phyloP scores from a whole-genome alignment of 2,329 filamentous ascomycete genomes.

The Nemania diffusa region DNA sequence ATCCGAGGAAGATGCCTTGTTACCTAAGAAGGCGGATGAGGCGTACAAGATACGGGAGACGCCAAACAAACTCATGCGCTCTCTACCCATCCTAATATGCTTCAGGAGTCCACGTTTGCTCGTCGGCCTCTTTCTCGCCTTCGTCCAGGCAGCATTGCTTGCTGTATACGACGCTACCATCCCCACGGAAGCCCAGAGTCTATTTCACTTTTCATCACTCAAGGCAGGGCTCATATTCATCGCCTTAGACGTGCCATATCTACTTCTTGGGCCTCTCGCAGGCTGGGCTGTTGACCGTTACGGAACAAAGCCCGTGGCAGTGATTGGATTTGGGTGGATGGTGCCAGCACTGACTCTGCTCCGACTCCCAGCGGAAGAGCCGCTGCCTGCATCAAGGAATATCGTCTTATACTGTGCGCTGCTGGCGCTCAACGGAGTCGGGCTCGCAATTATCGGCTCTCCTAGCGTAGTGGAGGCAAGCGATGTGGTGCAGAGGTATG shows the following conservation, averaged over 20 bases:
- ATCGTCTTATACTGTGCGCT: slow-evolving; percentile 44
- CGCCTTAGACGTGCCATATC: slow-evolving; percentile 51
- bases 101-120: slow-evolving; percentile 54
- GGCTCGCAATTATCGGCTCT: slow-evolving; percentile 63
- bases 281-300: slow-evolving; percentile 53
- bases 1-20: slow-evolving; percentile 53
- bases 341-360: slow-evolving; percentile 69
- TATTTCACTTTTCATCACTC: slow-evolving; percentile 53
- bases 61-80: slow-evolving; percentile 52
- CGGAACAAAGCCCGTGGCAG: slow-evolving; percentile 49
- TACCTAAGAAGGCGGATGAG: slow-evolving; percentile 51
- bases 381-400: slow-evolving; percentile 36
- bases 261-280: slow-evolving; percentile 49
- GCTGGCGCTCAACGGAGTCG: slow-evolving; percentile 59
- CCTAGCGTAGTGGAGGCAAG: slow-evolving; percentile 68
- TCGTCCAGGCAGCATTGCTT: slow-evolving; percentile 56
- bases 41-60: slow-evolving; percentile 56
- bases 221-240: slow-evolving; percentile 53
- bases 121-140: slow-evolving; percentile 53
- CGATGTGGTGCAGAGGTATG: slow-evolving; percentile 64
- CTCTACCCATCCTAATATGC: slow-evolving; percentile 60
- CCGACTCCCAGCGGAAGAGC: slow-evolving; percentile 63
- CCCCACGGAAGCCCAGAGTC: slow-evolving; percentile 50
- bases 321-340: slow-evolving; percentile 62
- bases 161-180: slow-evolving; percentile 54